These are phyloP conservation scores for Leersia perrieri DNA, from an alignment of 176 grass and related monocot genomes.

Conservation along the genomic window DNA sequence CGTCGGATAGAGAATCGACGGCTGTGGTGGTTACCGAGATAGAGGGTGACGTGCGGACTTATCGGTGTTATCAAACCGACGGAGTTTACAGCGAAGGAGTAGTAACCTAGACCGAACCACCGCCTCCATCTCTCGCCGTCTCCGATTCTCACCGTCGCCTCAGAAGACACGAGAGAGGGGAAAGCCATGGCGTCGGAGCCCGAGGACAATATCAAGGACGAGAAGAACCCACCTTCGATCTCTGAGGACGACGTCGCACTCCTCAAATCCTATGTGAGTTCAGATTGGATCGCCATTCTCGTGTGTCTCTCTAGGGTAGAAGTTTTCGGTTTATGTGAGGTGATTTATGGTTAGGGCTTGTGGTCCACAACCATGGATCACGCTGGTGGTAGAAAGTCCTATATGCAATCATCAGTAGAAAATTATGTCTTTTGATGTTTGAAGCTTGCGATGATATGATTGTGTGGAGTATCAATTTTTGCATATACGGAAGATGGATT, in stretches of 20 bases:
- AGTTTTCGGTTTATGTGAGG: background rate
- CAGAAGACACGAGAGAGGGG: background rate
- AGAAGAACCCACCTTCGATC: constrained; percentile 63
- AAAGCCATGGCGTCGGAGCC: constrained; percentile 65
- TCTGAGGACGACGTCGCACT: constrained; percentile 91
- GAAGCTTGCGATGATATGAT: background rate
- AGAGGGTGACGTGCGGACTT: too few species aligned
- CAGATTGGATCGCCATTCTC: background rate
- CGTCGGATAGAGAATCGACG: background rate
- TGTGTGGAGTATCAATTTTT: background rate
- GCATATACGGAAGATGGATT: background rate
- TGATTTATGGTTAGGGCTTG: background rate
- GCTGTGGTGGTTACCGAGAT: background rate
- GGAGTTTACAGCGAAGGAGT: too few species aligned
- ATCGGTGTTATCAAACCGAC: too few species aligned
- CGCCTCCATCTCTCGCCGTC: too few species aligned
- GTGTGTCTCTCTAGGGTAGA: background rate
- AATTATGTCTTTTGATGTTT: background rate
- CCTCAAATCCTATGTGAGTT: constrained; percentile 65
- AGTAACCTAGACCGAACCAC: too few species aligned
- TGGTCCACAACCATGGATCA: background rate
- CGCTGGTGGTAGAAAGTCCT: constrained; percentile 15
- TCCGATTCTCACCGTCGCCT: background rate
- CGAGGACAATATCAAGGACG: constrained; percentile 69
- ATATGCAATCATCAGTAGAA: too few species aligned